Conservation (phyloP, 139 green algal species). For the Tetratostichococcus sp. region DNA sequence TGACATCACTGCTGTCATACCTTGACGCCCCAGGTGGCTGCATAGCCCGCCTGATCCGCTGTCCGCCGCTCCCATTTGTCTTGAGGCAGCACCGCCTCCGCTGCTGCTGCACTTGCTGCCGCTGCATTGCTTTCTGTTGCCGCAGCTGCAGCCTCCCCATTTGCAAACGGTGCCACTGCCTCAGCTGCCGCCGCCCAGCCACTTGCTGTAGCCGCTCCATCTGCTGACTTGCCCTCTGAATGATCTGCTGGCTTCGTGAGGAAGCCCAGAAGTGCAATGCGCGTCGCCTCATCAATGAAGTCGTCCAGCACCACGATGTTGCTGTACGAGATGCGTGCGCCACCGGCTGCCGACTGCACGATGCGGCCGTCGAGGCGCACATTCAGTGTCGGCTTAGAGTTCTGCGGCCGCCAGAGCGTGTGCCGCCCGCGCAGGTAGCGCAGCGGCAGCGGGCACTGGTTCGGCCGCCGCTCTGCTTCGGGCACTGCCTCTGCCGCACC, state of each 20-base stretch:
- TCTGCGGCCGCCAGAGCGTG: conserved; percentile 32
- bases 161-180: background rate
- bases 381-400: conserved; percentile 41
- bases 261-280: conserved; percentile 33
- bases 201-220: background rate
- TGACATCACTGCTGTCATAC: too few relatives aligned
- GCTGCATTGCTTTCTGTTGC: too few relatives aligned
- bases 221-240: background rate
- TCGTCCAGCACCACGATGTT: conserved; percentile 62
- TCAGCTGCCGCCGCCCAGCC: background rate
- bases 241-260: conserved; percentile 7
- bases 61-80: conserved; percentile 60
- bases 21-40: conserved; percentile 61
- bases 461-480: background rate
- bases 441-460: conserved; percentile 10
- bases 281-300: conserved; percentile 46
- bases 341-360: conserved; percentile 41
- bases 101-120: background rate
- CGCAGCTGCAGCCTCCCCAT: too few relatives aligned
- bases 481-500: background rate
- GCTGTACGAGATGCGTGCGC: conserved; percentile 28
- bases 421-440: conserved; percentile 5
- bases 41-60: conserved; percentile 37
- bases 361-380: conserved; percentile 64
- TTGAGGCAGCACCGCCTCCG: conserved; percentile 14